phyloP scores from a whole-genome alignment of 345 rosid species.

The Aquilaria yunnanensis region DNA sequence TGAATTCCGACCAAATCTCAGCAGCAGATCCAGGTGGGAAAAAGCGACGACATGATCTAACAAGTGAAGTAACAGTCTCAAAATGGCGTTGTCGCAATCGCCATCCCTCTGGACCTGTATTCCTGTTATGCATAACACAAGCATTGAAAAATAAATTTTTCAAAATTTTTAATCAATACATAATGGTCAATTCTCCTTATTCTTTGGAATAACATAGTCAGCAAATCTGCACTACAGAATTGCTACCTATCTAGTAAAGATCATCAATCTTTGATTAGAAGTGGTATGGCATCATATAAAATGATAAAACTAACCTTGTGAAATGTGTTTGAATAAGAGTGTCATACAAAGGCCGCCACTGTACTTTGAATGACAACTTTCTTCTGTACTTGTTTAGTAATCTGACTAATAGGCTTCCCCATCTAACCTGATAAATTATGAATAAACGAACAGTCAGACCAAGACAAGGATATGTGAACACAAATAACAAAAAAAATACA shows the following conservation, averaged over 20 bases:
- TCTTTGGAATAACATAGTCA: too few relatives aligned
- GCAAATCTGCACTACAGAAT: too few relatives aligned
- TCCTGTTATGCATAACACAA: conserved; percentile 36
- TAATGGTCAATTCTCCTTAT: too few relatives aligned
- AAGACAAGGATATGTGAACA: conserved; percentile 12
- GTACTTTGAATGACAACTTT: conserved; percentile 66
- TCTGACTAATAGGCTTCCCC: conserved; percentile 83
- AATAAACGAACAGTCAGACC: conserved; percentile 13
- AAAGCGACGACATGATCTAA: conserved; percentile 78
- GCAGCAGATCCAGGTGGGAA: conserved; percentile 83
- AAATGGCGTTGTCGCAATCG: conserved; percentile 92
- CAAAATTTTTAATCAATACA: too few relatives aligned
- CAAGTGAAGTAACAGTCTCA: conserved; percentile 78
- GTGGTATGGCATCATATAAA: too few relatives aligned
- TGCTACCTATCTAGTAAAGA: too few relatives aligned
- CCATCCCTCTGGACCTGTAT: conserved; percentile 98
- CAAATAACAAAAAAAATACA: conserved; percentile 10
- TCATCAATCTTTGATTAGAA: too few relatives aligned
- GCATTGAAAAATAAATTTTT: not conserved
- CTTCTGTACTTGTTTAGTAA: conserved; percentile 70
- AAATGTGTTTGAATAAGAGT: conserved; percentile 80
- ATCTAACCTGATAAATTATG: conserved; percentile 67
- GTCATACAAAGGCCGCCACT: conserved; percentile 93
- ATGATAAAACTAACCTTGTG: conserved; percentile 48
- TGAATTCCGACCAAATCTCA: conserved; percentile 95